These are phyloP conservation scores for Fraxinus excelsior DNA, from an alignment of 257 asterid genomes.

Conservation along the genomic window DNA sequence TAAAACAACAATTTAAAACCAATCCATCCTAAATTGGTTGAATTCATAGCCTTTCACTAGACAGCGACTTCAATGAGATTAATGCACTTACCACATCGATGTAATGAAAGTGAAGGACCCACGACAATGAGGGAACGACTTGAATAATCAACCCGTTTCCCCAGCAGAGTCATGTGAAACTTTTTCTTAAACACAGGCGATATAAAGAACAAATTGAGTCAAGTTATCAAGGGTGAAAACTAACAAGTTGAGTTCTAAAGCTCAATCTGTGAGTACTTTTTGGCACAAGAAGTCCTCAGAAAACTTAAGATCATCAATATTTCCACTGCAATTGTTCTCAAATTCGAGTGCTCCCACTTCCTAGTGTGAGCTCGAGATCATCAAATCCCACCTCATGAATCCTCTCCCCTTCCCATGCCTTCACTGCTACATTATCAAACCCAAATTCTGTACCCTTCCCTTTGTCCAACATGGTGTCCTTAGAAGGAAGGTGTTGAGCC, in stretches of 20 bases:
- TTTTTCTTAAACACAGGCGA: no score
- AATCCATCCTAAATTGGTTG: slow-evolving; percentile 12
- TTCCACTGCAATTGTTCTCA: not conserved
- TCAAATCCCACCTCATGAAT: slow-evolving; percentile 92
- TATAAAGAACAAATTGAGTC: no score
- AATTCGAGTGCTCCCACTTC: slow-evolving; percentile 44
- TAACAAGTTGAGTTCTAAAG: no score
- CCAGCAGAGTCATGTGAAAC: no score
- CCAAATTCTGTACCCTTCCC: slow-evolving; percentile 70
- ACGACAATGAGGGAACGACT: no score
- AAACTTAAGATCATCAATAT: not conserved
- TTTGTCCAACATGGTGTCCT: slow-evolving; percentile 48
- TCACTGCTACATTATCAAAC: slow-evolving; percentile 71
- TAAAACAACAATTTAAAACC: slow-evolving; percentile 15
- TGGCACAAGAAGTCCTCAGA: not conserved
- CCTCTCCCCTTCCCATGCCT: slow-evolving; percentile 99
- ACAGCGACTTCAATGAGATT: not conserved
- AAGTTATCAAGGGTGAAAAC: no score
- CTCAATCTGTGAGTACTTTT: not conserved
- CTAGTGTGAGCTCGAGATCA: slow-evolving; percentile 85
- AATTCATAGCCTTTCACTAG: not conserved
- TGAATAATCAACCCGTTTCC: no score
- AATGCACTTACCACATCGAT: no score
- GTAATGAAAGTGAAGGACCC: no score
- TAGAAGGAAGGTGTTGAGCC: slow-evolving; percentile 37